Evolutionary conservation across 225 moss, liverwort and hornwort genomes (phyloP).

Genomic region (Polytrichum formosum): DNA sequence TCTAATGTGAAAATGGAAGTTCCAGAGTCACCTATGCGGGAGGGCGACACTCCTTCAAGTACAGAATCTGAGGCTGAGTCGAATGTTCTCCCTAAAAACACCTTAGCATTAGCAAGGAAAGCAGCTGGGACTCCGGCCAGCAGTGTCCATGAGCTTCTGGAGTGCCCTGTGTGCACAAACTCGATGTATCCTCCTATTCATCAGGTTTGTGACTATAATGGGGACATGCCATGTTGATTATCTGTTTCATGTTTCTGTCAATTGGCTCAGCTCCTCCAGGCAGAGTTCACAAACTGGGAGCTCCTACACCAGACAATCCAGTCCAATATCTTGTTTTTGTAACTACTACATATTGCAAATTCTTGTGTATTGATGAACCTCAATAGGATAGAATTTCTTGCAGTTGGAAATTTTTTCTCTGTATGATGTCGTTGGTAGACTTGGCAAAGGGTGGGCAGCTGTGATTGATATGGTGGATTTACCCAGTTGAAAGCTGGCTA

Average conservation of each 20-base stretch:
- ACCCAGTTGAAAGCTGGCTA: too few species aligned
- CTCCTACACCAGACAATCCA: too few species aligned
- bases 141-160: constrained; percentile 97
- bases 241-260: not conserved
- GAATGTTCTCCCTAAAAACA: constrained; percentile 70
- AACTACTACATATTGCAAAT: too few species aligned
- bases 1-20: constrained; percentile 77
- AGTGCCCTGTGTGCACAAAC: constrained; percentile 99
- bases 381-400: too few species aligned
- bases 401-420: too few species aligned
- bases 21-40: constrained; percentile 85
- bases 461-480: not conserved
- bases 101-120: constrained; percentile 70
- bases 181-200: constrained; percentile 99
- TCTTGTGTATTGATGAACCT: too few species aligned
- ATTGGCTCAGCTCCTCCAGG: not conserved
- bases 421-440: too few species aligned
- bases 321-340: too few species aligned
- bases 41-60: constrained; percentile 90
- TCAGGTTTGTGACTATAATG: constrained; percentile 59
- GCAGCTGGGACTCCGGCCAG: constrained; percentile 77
- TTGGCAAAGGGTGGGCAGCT: too few species aligned
- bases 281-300: too few species aligned
- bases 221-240: not conserved
- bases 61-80: constrained; percentile 81